Percentiles rank a stretch among this genome's conserved stretches.
Conservation (phyloP, 2,329 filamentous ascomycete species). For the Pezicula carpinea region DNA sequence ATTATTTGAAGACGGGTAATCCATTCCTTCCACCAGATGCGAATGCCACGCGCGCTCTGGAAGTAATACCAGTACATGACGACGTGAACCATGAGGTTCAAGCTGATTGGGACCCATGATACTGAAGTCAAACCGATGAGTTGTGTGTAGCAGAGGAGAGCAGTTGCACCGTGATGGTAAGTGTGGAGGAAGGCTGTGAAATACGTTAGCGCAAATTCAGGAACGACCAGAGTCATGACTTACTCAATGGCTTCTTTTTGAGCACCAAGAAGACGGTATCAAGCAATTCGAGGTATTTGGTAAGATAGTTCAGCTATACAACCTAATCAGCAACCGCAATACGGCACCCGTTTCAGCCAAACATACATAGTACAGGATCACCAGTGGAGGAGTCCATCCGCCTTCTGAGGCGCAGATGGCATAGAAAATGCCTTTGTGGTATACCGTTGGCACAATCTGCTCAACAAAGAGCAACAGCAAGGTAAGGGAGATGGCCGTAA, state of each 20-base stretch:
- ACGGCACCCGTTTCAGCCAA: not conserved
- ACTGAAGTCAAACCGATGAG: slow-evolving; percentile 88
- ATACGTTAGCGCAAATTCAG: slow-evolving; percentile 27
- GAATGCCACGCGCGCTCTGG: slow-evolving; percentile 91
- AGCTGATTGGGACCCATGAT: slow-evolving; percentile 88
- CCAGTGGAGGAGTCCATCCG: slow-evolving; percentile 90
- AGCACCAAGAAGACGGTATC: slow-evolving; percentile 96
- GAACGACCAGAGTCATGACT: slow-evolving; percentile 21
- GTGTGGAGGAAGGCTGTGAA: slow-evolving; percentile 87
- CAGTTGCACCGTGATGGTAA: slow-evolving; percentile 97
- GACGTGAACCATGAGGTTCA: slow-evolving; percentile 92
- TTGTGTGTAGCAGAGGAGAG: slow-evolving; percentile 96
- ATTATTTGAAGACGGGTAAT: slow-evolving; percentile 96
- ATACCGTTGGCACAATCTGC: slow-evolving; percentile 81
- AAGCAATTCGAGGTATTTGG: slow-evolving; percentile 93
- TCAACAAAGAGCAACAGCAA: slow-evolving; percentile 85
- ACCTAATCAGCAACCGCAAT: slow-evolving; percentile 31
- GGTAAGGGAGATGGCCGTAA: slow-evolving; percentile 78
- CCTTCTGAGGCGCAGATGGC: slow-evolving; percentile 78
- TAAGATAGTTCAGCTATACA: slow-evolving; percentile 86
- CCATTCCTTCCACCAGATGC: slow-evolving; percentile 99
- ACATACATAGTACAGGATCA: slow-evolving; percentile 94
- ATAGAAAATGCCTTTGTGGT: slow-evolving; percentile 78
- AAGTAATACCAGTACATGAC: slow-evolving; percentile 99
- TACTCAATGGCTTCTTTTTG: slow-evolving; percentile 98